Base-by-base conservation (phyloP, 139 green algal genomes). In the Chlorella sp. region DNA sequence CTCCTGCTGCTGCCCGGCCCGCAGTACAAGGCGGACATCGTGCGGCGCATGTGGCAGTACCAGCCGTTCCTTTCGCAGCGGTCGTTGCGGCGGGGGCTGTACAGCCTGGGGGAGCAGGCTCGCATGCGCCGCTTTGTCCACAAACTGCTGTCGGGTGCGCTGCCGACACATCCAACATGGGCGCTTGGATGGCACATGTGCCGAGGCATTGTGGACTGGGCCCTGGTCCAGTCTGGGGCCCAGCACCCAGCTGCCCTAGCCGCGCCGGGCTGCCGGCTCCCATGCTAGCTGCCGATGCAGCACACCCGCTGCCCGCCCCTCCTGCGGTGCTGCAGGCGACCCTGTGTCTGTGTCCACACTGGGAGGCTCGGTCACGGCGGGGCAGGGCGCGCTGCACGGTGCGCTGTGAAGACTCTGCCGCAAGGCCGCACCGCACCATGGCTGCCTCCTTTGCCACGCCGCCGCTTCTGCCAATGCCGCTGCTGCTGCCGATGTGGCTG, bases 61-160 rank as follows among this genome's bases (percentile, higher is more conserved):
- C 28, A 60, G 43, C 43, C 14, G 30, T 78, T 78, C 43, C 44
- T 78, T 43, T 46, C 44, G 43, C 72, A 26, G 30, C 72, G 72
- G 1, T 58, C 72, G 14, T 30, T 60, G 43, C 43, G 56, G 19
- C 72, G 72, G 0, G 72, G 72, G 11, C 30, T 78, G 40, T 46
- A 60, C 72, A 60, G 43, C 30, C 11, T 56, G 43, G 72, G 72
- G 13, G 72, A 78, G 28, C 72, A 26, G 24, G 43, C 72, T 7
- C 72, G 72, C 43, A 46, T 78, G 43, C 72, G 72, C 43, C 72
- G 72, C 72, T 60, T 78, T 19, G 72, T 48, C 7, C 72, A 78
- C 72, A 78, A 78, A 44, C 72, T 78, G 43, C 72, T 78, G 30
- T 78, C 72, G 44, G 72, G 72, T 56, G 51, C 51, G 51, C 51